Conservation (phyloP, 306 rosid genomes). For the Clitoria ternatea region DNA sequence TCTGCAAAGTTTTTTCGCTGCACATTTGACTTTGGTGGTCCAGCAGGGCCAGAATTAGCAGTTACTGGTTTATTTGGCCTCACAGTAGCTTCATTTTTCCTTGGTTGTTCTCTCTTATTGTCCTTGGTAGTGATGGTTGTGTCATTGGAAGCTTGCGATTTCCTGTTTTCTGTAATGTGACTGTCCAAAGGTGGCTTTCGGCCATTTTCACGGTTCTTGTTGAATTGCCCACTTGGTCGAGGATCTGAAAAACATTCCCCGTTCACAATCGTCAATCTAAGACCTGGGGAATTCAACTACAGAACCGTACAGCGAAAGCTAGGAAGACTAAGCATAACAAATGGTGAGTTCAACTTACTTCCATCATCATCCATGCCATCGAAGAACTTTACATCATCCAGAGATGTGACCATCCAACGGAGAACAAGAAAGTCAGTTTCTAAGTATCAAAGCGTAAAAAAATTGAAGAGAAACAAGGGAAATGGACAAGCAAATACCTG, state of each 20-base stretch:
- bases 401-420: conserved; percentile 28
- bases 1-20: conserved; percentile 40
- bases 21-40: conserved; percentile 44
- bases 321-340: conserved; percentile 36
- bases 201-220: conserved; percentile 47
- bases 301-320: conserved; percentile 34
- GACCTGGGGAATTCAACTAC: conserved; percentile 32
- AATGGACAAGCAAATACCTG: conserved; percentile 43
- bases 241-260: conserved; percentile 72
- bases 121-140: conserved; percentile 39
- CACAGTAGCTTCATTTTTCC: conserved; percentile 46
- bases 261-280: conserved; percentile 35
- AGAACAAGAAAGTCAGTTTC: conserved; percentile 42
- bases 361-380: conserved; percentile 97
- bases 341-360: conserved; percentile 69
- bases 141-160: conserved; percentile 33
- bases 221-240: conserved; percentile 49
- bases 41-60: conserved; percentile 46
- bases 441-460: conserved; percentile 11
- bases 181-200: conserved; percentile 45
- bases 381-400: conserved; percentile 60
- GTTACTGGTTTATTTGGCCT: conserved; percentile 48
- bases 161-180: conserved; percentile 41
- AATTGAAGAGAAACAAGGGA: neutral
- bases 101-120: conserved; percentile 38